phyloP scores from a whole-genome alignment of 495 filamentous ascomycete species.

The Gamarada debralockiae region DNA sequence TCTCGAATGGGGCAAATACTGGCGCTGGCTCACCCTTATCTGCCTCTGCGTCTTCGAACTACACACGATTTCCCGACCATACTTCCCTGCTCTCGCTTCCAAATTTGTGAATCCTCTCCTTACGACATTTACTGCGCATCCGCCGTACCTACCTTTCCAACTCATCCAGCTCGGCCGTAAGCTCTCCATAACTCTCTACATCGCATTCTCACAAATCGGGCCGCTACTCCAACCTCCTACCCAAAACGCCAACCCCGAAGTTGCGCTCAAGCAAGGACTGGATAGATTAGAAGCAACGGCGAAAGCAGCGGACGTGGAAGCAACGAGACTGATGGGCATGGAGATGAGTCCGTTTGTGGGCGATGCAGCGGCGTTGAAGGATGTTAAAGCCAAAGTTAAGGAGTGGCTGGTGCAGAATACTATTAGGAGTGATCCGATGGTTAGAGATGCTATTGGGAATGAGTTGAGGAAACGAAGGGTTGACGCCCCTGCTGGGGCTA shows the following conservation, averaged over 20 bases:
- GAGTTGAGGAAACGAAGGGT: constrained; percentile 54
- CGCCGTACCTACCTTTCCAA: constrained; percentile 85
- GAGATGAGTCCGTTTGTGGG: constrained; percentile 81
- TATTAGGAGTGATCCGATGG: constrained; percentile 67
- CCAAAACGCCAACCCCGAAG: constrained; percentile 21
- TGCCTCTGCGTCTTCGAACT: constrained; percentile 70
- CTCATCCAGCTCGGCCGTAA: constrained; percentile 73
- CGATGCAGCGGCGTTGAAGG: constrained; percentile 56
- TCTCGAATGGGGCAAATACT: constrained; percentile 79
- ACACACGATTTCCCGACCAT: constrained; percentile 65
- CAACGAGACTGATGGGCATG: constrained; percentile 63
- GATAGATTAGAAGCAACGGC: constrained; percentile 52
- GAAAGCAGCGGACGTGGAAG: constrained; percentile 59
- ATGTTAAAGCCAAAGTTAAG: constrained; percentile 61
- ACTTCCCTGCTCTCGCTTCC: constrained; percentile 49
- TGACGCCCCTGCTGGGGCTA: constrained; percentile 52
- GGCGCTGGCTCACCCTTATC: constrained; percentile 79
- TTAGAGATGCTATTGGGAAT: constrained; percentile 66
- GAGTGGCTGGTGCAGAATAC: constrained; percentile 76
- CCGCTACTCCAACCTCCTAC: constrained; percentile 47
- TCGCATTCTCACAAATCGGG: constrained; percentile 83
- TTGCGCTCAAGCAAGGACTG: constrained; percentile 41
- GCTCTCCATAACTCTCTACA: constrained; percentile 73
- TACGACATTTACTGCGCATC: constrained; percentile 41
- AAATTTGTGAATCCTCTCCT: constrained; percentile 62